These are phyloP conservation scores for Yamadazyma dendronema DNA, from an alignment of 1,139 yeast genomes.

Conservation along the genomic window DNA sequence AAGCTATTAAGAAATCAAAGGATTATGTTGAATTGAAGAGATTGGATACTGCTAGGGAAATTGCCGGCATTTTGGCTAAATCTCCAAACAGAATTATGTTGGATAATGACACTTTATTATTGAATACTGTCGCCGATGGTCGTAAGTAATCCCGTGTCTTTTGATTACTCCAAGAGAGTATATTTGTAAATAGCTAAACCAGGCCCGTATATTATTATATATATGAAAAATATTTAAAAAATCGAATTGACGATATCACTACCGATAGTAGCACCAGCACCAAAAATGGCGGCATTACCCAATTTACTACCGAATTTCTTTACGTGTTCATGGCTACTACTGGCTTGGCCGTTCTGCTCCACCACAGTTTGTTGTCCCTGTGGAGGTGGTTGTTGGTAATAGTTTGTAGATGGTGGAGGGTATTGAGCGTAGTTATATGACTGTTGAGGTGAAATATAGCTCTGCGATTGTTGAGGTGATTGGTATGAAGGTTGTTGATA, in stretches of 20 bases:
- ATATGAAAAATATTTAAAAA: conserved; percentile 44
- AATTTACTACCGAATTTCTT: conserved; percentile 78
- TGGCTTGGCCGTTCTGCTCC: conserved; percentile 11
- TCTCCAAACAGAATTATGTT: conserved; percentile 91
- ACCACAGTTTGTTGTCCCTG: conserved; percentile 21
- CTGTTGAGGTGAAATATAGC: conserved; percentile 6
- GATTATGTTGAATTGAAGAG: conserved; percentile 96
- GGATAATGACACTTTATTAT: conserved; percentile 87
- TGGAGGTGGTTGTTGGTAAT: conserved; percentile 36
- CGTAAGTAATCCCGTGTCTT: conserved; percentile 35
- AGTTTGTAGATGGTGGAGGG: conserved; percentile 48
- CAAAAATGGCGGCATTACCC: conserved; percentile 91
- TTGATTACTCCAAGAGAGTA: no score
- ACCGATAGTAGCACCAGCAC: conserved; percentile 97
- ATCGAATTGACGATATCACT: conserved; percentile 83
- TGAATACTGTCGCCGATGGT: conserved; percentile 79
- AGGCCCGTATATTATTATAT: neutral
- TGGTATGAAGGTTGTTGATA: conserved; percentile 8
- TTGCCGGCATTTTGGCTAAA: conserved; percentile 77
- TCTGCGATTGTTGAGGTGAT: conserved; percentile 8
- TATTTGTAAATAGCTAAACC: conserved; percentile 10
- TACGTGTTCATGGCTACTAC: conserved; percentile 34
- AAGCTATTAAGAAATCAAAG: conserved; percentile 92
- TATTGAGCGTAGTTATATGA: conserved; percentile 6
- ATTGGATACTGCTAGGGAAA: conserved; percentile 95